Percentiles rank a stretch among this genome's conserved stretches.
Evolutionary conservation across 2,329 filamentous ascomycete genomes (phyloP).

Genomic region (Fusarium sp.): DNA sequence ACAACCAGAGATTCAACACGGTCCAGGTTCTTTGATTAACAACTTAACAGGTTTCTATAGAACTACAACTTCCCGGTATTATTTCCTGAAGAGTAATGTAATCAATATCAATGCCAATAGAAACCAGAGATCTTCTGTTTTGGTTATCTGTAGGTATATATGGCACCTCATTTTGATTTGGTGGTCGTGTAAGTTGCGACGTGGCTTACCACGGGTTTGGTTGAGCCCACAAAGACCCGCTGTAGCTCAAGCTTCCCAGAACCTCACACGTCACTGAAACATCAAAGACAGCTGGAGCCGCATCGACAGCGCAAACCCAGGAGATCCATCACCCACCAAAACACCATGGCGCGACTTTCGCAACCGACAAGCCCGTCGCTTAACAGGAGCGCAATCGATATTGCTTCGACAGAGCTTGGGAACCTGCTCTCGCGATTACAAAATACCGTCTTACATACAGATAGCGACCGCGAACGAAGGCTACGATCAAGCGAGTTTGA

Average conservation of each 20-base stretch:
- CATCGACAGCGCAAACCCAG: neutral
- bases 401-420: slow-evolving; percentile 62
- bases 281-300: slow-evolving; percentile 24
- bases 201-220: slow-evolving; percentile 45
- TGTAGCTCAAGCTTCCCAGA: slow-evolving; percentile 29
- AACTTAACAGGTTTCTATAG: neutral
- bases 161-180: neutral
- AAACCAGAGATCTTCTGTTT: neutral
- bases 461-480: slow-evolving; percentile 67
- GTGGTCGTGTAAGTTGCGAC: slow-evolving; percentile 9
- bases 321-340: slow-evolving; percentile 17
- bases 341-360: slow-evolving; percentile 47
- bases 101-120: too few relatives aligned
- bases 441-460: slow-evolving; percentile 70
- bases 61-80: neutral
- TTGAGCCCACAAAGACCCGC: slow-evolving; percentile 44
- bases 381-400: slow-evolving; percentile 44
- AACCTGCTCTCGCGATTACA: slow-evolving; percentile 75
- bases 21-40: neutral
- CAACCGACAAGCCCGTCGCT: slow-evolving; percentile 20
- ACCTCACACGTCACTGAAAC: slow-evolving; percentile 47
- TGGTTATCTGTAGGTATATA: neutral
- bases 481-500: slow-evolving; percentile 73
- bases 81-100: neutral
- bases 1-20: neutral